Percentiles rank a stretch among this genome's conserved stretches.
phyloP scores from a whole-genome alignment of 805 yeast species.

The Ogataea ganodermae region DNA sequence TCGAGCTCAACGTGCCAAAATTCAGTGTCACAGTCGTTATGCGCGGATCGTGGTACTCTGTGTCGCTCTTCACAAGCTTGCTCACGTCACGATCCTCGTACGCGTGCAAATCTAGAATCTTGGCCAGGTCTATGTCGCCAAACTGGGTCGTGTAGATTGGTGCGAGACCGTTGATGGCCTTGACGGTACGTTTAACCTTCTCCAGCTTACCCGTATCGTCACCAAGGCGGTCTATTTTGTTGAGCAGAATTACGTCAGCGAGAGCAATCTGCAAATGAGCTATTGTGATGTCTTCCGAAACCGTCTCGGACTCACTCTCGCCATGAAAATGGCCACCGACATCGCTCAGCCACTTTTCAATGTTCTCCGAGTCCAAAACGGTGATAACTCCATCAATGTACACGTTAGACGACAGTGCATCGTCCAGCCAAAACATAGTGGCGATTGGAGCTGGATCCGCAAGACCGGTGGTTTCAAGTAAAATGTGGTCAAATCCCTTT shows the following conservation, averaged over 20 bases:
- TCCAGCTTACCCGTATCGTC: constrained; percentile 25
- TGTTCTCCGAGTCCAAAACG: constrained; percentile 76
- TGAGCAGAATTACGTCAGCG: constrained; percentile 80
- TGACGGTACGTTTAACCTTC: constrained; percentile 39
- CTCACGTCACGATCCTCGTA: constrained; percentile 50
- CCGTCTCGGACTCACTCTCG: constrained; percentile 32
- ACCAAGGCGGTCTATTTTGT: constrained; percentile 67
- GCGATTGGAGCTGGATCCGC: constrained; percentile 99
- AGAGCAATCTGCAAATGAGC: constrained; percentile 89
- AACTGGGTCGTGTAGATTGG: constrained; percentile 66
- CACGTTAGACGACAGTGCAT: constrained; percentile 78
- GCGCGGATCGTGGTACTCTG: constrained; percentile 49
- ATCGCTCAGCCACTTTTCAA: constrained; percentile 67
- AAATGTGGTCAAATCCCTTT: constrained; percentile 77
- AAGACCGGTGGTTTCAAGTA: constrained; percentile 91
- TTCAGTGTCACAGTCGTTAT: constrained; percentile 55
- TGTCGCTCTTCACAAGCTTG: constrained; percentile 21
- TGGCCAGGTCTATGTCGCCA: constrained; percentile 71
- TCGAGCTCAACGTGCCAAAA: constrained; percentile 41
- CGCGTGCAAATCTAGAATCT: constrained; percentile 77
- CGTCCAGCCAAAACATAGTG: constrained; percentile 96
- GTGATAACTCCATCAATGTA: constrained; percentile 91
- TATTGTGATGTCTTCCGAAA: constrained; percentile 57
- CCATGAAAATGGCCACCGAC: constrained; percentile 68
- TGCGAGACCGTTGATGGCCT: constrained; percentile 64